phyloP scores from a whole-genome alignment of 148 eudicot genomes.

The Vaccinium macrocarpon region DNA sequence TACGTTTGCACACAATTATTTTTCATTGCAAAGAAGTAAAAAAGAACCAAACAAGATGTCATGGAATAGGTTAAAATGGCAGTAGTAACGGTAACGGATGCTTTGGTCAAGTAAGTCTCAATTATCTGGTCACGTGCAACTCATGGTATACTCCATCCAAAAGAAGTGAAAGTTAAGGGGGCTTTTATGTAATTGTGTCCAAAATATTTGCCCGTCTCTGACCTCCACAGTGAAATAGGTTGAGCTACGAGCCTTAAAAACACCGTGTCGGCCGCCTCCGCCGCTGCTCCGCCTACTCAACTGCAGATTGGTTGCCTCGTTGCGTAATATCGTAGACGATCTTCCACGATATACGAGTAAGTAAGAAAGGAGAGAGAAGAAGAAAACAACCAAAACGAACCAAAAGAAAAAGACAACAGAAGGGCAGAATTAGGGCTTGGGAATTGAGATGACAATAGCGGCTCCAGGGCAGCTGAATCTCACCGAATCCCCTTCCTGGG shows the following conservation, averaged over 20 bases:
- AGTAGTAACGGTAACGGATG: too few relatives aligned
- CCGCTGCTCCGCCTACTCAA: neutral
- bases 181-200: neutral
- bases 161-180: neutral
- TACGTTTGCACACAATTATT: too few relatives aligned
- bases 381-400: neutral
- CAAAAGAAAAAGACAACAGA: neutral
- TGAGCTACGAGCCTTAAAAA: neutral
- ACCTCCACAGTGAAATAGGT: neutral
- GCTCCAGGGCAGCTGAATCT: slow-evolving; percentile 68
- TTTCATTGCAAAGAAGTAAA: too few relatives aligned
- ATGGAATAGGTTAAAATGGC: too few relatives aligned
- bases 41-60: too few relatives aligned
- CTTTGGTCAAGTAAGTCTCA: too few relatives aligned
- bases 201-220: neutral
- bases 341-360: neutral
- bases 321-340: neutral
- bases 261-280: neutral
- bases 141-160: too few relatives aligned
- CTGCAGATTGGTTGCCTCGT: neutral
- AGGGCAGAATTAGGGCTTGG: neutral
- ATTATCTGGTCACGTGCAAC: too few relatives aligned
- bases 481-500: slow-evolving; percentile 62
- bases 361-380: neutral
- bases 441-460: slow-evolving; percentile 46